A percentile compares a stretch with the other conserved stretches of the same genome.
phyloP scores from a whole-genome alignment of 495 filamentous ascomycete genomes.

The Chaetomium tenue region DNA sequence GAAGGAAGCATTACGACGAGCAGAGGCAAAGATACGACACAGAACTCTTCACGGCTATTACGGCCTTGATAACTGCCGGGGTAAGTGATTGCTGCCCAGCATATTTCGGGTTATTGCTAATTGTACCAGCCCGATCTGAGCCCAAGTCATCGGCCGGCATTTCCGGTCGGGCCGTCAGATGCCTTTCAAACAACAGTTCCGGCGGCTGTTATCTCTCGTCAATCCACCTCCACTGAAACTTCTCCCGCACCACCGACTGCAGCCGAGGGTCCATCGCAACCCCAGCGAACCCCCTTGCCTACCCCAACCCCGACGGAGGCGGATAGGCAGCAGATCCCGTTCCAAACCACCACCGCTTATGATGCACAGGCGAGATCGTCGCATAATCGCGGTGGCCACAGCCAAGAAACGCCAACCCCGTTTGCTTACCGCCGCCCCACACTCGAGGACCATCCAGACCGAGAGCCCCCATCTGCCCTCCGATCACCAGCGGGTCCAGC shows the following conservation, averaged over 20 bases:
- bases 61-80: background rate
- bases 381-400: background rate
- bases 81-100: background rate
- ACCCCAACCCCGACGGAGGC: background rate
- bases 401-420: background rate
- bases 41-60: background rate
- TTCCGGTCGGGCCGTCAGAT: background rate
- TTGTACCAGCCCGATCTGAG: background rate
- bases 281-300: background rate
- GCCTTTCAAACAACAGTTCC: background rate
- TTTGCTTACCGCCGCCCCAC: background rate
- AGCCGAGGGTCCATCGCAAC: slow-evolving; percentile 9
- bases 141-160: background rate
- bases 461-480: background rate
- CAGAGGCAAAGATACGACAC: background rate
- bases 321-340: background rate
- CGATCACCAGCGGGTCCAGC: background rate
- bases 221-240: background rate
- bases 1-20: slow-evolving; percentile 1
- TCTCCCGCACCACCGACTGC: background rate
- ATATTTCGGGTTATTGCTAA: background rate
- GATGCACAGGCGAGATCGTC: background rate
- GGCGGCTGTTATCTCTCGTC: background rate
- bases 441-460: no score
- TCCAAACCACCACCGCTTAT: background rate